These are phyloP conservation scores for Apocynum venetum DNA, from an alignment of 257 asterid genomes.

Conservation along the genomic window DNA sequence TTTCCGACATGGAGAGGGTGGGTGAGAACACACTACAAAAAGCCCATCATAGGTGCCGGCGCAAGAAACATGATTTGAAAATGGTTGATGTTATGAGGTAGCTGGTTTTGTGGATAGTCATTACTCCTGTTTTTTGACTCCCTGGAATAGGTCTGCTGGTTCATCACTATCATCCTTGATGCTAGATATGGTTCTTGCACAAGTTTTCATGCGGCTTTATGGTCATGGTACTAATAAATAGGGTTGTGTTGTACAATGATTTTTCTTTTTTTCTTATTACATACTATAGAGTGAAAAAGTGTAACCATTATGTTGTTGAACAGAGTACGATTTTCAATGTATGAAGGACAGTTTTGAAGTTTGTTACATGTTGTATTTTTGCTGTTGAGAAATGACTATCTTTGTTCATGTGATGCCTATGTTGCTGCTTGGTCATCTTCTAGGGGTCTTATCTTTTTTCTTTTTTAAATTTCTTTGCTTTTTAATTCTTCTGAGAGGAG, in stretches of 20 bases:
- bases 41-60: conserved; percentile 84
- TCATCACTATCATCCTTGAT: background rate
- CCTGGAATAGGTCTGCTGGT: background rate
- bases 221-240: background rate
- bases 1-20: conserved; percentile 54
- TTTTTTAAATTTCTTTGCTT: too few species aligned
- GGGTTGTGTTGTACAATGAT: background rate
- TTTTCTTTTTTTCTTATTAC: background rate
- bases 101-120: background rate
- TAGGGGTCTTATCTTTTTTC: too few species aligned
- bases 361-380: background rate
- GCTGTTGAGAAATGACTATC: background rate
- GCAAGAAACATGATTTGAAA: conserved; percentile 75
- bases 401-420: background rate
- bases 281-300: background rate
- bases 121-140: background rate
- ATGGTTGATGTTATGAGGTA: conserved; percentile 45
- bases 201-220: background rate
- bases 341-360: background rate
- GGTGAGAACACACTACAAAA: conserved; percentile 81
- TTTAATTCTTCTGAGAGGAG: background rate
- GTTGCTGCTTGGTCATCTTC: background rate
- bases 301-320: background rate
- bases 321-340: background rate
- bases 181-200: background rate